These are phyloP conservation scores for Aspergillus asperescens DNA, from an alignment of 495 filamentous ascomycete genomes.

Conservation along the genomic window DNA sequence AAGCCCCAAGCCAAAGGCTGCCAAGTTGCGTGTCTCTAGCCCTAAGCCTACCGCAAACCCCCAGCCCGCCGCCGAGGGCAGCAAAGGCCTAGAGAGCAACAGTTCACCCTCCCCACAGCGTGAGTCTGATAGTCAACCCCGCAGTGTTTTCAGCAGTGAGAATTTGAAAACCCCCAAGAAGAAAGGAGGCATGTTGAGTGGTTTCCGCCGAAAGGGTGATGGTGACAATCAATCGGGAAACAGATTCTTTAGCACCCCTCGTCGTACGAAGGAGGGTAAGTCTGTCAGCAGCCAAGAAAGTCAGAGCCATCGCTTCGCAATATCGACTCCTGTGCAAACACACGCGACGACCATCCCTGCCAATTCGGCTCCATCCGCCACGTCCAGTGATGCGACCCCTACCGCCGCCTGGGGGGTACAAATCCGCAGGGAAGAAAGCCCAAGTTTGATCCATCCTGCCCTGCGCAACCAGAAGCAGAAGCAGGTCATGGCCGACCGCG, in stretches of 20 bases:
- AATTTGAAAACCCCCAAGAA: conserved; percentile 16
- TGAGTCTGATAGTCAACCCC: conserved; percentile 10
- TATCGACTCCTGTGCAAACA: neutral
- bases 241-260: conserved; percentile 16
- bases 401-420: neutral
- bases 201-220: conserved; percentile 21
- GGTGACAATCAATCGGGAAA: conserved; percentile 5
- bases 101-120: neutral
- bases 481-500: conserved; percentile 19
- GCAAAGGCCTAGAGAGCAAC: neutral
- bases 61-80: neutral
- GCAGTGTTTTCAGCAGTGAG: conserved; percentile 9
- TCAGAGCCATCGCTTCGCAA: conserved; percentile 5
- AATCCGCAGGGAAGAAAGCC: conserved; percentile 8
- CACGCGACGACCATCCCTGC: conserved; percentile 6
- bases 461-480: conserved; percentile 15
- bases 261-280: conserved; percentile 10
- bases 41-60: neutral
- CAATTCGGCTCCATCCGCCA: conserved; percentile 15
- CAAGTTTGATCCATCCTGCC: conserved; percentile 22
- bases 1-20: conserved; percentile 3
- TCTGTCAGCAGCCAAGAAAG: neutral
- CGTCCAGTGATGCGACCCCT: neutral
- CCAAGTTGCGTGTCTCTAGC: neutral
- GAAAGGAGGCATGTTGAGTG: conserved; percentile 21